Evolutionary conservation across 345 rosid genomes (phyloP).

Genomic region (Pugionium dolabratum): DNA sequence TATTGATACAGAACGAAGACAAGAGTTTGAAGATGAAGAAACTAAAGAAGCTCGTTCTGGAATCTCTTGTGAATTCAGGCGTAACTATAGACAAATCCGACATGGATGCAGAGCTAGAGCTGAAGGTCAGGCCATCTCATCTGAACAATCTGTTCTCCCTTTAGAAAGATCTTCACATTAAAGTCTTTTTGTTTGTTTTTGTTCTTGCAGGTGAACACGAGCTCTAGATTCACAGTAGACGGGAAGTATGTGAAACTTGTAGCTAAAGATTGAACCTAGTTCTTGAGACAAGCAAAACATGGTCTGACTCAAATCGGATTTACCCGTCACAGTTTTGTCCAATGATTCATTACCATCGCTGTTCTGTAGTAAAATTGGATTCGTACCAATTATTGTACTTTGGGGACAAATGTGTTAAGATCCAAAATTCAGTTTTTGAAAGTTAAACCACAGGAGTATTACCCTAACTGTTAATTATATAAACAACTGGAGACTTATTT

Average conservation of each 20-base stretch:
- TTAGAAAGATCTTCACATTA: constrained; percentile 33
- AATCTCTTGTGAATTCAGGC: constrained; percentile 57
- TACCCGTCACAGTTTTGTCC: constrained; percentile 32
- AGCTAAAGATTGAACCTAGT: constrained; percentile 44
- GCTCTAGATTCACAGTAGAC: constrained; percentile 59
- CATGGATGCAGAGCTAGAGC: constrained; percentile 49
- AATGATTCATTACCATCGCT: constrained; percentile 21
- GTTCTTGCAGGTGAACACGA: constrained; percentile 53
- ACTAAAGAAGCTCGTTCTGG: constrained; percentile 57
- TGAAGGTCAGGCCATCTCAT: constrained; percentile 51
- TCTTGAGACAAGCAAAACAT: constrained; percentile 13
- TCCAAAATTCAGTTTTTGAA: neutral
- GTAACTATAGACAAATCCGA: constrained; percentile 47
- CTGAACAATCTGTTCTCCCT: neutral
- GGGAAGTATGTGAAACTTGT: constrained; percentile 61
- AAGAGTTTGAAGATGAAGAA: constrained; percentile 71
- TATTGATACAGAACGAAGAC: constrained; percentile 51
- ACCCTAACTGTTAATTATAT: no score
- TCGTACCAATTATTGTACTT: neutral
- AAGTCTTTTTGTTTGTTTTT: constrained; percentile 18
- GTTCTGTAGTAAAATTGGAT: neutral
- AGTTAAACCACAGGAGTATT: no score
- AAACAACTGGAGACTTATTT: no score
- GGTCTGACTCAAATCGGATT: neutral
- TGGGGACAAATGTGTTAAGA: neutral